Conservation (phyloP, 305 asterid genomes). For the Solanum hybrid region DNA sequence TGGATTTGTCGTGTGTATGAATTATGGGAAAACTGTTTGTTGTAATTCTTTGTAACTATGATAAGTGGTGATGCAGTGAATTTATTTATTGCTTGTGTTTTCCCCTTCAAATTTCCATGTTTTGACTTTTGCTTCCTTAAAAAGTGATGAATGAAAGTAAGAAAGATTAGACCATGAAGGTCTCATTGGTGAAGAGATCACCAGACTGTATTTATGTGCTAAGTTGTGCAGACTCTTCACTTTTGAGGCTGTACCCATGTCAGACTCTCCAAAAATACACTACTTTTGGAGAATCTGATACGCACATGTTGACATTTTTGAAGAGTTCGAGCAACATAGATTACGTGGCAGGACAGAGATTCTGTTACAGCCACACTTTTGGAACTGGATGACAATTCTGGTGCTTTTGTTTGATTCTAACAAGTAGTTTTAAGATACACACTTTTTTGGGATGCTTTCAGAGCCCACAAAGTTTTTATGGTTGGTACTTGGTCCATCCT, state of each 20-base stretch:
- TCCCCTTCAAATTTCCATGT: neutral
- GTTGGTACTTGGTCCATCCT: neutral
- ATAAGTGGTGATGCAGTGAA: conserved; percentile 13
- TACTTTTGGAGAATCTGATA: neutral
- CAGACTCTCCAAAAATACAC: too few species aligned
- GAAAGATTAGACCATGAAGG: neutral
- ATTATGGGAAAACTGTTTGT: conserved; percentile 11
- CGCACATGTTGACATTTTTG: neutral
- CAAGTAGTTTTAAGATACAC: neutral
- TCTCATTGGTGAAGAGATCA: neutral
- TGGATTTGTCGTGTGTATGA: conserved; percentile 2
- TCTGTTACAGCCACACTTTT: neutral
- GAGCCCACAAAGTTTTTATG: neutral
- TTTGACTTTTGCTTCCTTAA: neutral
- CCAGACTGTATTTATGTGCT: neutral
- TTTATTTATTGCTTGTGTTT: neutral
- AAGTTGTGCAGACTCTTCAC: neutral
- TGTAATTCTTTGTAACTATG: conserved; percentile 8
- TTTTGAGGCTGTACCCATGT: neutral
- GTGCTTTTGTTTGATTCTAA: neutral
- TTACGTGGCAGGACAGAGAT: neutral
- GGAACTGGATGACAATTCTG: neutral
- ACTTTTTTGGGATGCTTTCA: neutral
- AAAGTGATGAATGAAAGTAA: neutral
- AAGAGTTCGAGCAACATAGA: neutral